Evolutionary conservation across 2,329 filamentous ascomycete genomes (phyloP).

Genomic region (Trichoderma koningii): DNA sequence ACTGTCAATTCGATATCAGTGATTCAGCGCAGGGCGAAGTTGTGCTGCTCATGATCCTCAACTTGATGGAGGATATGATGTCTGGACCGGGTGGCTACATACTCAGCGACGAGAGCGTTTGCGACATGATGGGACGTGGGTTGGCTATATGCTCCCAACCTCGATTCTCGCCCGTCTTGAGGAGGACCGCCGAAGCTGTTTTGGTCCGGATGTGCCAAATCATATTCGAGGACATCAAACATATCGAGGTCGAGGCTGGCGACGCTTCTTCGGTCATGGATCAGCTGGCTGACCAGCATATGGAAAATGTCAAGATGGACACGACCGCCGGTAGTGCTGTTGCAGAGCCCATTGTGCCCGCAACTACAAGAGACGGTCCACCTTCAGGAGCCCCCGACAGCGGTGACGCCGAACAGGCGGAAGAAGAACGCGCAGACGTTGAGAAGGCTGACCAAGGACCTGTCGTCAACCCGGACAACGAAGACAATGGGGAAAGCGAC

Average conservation of each 20-base stretch:
- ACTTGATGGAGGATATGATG: constrained; percentile 98
- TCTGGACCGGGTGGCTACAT: constrained; percentile 89
- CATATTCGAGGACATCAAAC: constrained; percentile 91
- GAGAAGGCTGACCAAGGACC: constrained; percentile 21
- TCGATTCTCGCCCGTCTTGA: constrained; percentile 84
- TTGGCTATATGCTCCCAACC: constrained; percentile 96
- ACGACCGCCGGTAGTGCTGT: constrained; percentile 49
- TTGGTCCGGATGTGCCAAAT: constrained; percentile 99
- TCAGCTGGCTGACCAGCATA: constrained; percentile 65
- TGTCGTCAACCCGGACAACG: constrained; percentile 32
- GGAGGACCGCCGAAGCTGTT: constrained; percentile 88
- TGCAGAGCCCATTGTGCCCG: constrained; percentile 23
- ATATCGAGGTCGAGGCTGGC: constrained; percentile 75
- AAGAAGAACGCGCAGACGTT: not conserved
- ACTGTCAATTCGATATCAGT: constrained; percentile 96
- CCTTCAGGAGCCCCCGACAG: not conserved
- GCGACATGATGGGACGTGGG: constrained; percentile 99
- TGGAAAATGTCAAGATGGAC: constrained; percentile 81
- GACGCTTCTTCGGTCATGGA: constrained; percentile 68
- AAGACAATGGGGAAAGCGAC: constrained; percentile 46
- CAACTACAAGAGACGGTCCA: constrained; percentile 16
- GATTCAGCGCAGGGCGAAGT: constrained; percentile 95
- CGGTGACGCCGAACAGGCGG: not conserved
- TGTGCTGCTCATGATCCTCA: constrained; percentile 88
- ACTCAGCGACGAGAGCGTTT: constrained; percentile 96